Evolutionary conservation across 176 grass and related monocot species (phyloP).

Genomic region (Areca catechu): DNA sequence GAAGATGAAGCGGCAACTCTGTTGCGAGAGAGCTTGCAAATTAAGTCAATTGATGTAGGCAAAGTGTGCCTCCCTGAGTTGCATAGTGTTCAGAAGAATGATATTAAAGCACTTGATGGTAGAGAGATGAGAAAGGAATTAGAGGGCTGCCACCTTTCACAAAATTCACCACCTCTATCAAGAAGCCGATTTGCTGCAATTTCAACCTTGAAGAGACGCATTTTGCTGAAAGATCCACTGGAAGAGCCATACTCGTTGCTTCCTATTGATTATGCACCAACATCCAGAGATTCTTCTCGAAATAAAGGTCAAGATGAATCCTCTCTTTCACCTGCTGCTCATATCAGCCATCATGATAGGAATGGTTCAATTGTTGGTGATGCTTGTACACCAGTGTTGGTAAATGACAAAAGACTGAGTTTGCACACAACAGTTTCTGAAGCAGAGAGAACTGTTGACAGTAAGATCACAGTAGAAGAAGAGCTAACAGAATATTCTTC

Average conservation of each 20-base stretch:
- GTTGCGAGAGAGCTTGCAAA: slow-evolving; percentile 28
- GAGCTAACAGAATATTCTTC: slow-evolving; percentile 9
- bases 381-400: slow-evolving; percentile 3
- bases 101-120: slow-evolving; percentile 3
- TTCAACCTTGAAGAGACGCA: slow-evolving; percentile 24
- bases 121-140: neutral
- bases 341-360: slow-evolving; percentile 3
- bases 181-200: slow-evolving; percentile 18
- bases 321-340: neutral
- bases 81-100: slow-evolving; percentile 6
- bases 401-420: slow-evolving; percentile 1
- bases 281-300: slow-evolving; percentile 20
- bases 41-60: slow-evolving; percentile 20
- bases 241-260: slow-evolving; percentile 14
- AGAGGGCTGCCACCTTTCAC: slow-evolving; percentile 8
- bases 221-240: slow-evolving; percentile 19
- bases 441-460: slow-evolving; percentile 11
- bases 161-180: slow-evolving; percentile 19
- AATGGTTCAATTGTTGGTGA: slow-evolving; percentile 11
- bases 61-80: slow-evolving; percentile 29
- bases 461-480: slow-evolving; percentile 17
- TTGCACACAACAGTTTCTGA: slow-evolving; percentile 18
- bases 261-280: slow-evolving; percentile 22
- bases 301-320: neutral
- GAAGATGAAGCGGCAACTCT: slow-evolving; percentile 32